Evolutionary conservation across 306 rosid species (phyloP), one percentile per base, ranked within the genome.

Genomic region (Prunus salicina): DNA sequence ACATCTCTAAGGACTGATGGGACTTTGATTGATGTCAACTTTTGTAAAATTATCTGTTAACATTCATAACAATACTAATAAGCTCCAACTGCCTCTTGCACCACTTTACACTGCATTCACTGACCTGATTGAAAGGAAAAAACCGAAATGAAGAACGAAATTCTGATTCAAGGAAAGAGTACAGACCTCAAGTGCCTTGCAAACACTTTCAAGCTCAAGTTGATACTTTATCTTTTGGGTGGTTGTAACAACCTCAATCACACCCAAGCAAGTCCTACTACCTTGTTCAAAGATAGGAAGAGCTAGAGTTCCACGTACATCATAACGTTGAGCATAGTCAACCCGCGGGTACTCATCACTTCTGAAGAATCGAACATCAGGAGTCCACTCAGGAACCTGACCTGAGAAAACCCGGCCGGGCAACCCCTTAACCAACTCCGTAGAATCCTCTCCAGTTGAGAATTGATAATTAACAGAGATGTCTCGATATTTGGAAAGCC

Each of bases 371-470:
- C 88, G 84, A 72, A 91, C 99, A 78, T 96, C 99, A 63, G 99
- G 99, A 63, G 96, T 92, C 99, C 99, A 96, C 85, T 96, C 99
- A 38, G 98, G 98, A 82, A 91, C 90, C 91, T 80, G 87, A 16
- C 86, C 84, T 19, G 73, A 71, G 69, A 84, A 96, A n/a, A 93
- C 99, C 70, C 99, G 81, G 61, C 99, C 92, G 0, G 98, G 99
- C 87, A 96, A 81, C 20, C 99, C 99, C 24, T 52, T 46, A 62
- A 80, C 69, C 74, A 85, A 65, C 57, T 80, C 90, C 80, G 84
- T 73, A 14, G 89, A 84, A 57, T 82, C 88, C 38, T 83, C 89
- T 60, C 87, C 97, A 5, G 86, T 87, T 46, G 93, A 81, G 82
- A 96, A 96, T 41, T 83, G 76, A 69, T 71, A 96, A 11, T 28